These are phyloP conservation scores for Cryptococcus floricola DNA, from an alignment of 1,284 basidiomycete genomes.

Conservation along the genomic window DNA sequence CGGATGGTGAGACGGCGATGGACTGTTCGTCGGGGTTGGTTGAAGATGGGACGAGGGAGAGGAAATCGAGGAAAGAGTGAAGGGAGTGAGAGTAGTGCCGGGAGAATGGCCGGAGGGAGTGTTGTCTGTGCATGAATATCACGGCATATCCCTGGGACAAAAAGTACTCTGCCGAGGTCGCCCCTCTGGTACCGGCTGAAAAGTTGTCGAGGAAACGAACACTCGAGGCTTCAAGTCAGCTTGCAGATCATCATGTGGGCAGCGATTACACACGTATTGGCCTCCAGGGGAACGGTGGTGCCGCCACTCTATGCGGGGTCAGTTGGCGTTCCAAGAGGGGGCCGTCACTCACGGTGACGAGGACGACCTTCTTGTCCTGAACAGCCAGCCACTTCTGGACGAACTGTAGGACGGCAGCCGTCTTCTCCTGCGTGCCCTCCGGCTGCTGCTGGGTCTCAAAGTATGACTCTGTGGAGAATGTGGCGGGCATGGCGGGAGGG, in stretches of 20 bases:
- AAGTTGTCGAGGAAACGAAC: slow-evolving; percentile 99
- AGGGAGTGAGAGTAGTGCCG: slow-evolving; percentile 96
- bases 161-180: slow-evolving; percentile 97
- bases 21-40: slow-evolving; percentile 6
- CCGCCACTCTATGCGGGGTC: slow-evolving; percentile 70
- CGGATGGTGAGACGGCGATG: slow-evolving; percentile 64
- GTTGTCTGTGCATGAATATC: slow-evolving; percentile 96
- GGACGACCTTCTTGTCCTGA: slow-evolving; percentile 70
- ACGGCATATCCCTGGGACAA: slow-evolving; percentile 88
- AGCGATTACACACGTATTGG: slow-evolving; percentile 76
- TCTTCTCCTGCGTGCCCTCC: slow-evolving; percentile 61
- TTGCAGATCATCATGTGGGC: neutral
- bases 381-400: slow-evolving; percentile 62
- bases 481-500: slow-evolving; percentile 1
- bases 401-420: slow-evolving; percentile 63
- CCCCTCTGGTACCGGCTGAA: slow-evolving; percentile 95
- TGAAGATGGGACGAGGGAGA: slow-evolving; percentile 62
- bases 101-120: slow-evolving; percentile 94
- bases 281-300: slow-evolving; percentile 89
- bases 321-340: neutral
- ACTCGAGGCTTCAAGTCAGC: slow-evolving; percentile 51
- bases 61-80: slow-evolving; percentile 93
- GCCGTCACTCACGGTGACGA: slow-evolving; percentile 74
- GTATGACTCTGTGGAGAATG: slow-evolving; percentile 78
- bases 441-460: slow-evolving; percentile 80